These are phyloP conservation scores for Fusarium sp. DNA, from an alignment of 2,329 filamentous ascomycete genomes.

Conservation along the genomic window DNA sequence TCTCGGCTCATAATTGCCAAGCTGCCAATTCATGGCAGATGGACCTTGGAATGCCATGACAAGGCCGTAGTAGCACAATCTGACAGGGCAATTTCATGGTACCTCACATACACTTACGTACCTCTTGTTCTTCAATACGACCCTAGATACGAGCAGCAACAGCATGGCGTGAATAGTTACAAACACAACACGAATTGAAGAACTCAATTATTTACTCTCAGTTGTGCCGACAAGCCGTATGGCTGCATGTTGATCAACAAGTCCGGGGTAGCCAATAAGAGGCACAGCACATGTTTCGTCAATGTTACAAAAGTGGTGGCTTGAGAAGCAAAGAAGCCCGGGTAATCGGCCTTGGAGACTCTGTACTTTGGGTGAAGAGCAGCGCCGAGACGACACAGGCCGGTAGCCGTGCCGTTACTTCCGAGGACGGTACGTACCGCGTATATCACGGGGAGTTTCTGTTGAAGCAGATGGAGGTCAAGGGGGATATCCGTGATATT, in stretches of 20 bases:
- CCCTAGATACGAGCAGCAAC: background rate
- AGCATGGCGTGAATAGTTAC: too few relatives aligned
- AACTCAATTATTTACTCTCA: background rate
- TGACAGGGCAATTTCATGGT: background rate
- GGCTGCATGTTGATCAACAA: constrained; percentile 1
- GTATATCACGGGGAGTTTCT: background rate
- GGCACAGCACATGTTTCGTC: constrained; percentile 15
- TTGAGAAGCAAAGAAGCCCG: background rate
- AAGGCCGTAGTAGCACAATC: background rate
- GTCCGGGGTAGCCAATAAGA: constrained; percentile 5
- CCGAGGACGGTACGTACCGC: constrained; percentile 36
- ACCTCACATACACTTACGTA: background rate
- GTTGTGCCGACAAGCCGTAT: constrained; percentile 7
- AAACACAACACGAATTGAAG: background rate
- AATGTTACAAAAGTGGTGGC: constrained; percentile 14
- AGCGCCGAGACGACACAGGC: constrained; percentile 41
- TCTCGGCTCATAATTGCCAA: constrained; percentile 15
- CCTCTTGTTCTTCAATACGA: background rate
- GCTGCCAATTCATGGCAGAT: constrained; percentile 11
- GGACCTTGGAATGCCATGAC: background rate
- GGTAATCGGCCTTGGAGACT: constrained; percentile 24
- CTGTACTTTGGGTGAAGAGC: constrained; percentile 14
- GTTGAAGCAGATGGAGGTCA: background rate
- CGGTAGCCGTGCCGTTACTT: constrained; percentile 46
- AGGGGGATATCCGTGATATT: background rate